A percentile compares a stretch with the other conserved stretches of the same genome.
phyloP scores from a whole-genome alignment of 2,329 filamentous ascomycete genomes.

The Aureobasidium sp. region DNA sequence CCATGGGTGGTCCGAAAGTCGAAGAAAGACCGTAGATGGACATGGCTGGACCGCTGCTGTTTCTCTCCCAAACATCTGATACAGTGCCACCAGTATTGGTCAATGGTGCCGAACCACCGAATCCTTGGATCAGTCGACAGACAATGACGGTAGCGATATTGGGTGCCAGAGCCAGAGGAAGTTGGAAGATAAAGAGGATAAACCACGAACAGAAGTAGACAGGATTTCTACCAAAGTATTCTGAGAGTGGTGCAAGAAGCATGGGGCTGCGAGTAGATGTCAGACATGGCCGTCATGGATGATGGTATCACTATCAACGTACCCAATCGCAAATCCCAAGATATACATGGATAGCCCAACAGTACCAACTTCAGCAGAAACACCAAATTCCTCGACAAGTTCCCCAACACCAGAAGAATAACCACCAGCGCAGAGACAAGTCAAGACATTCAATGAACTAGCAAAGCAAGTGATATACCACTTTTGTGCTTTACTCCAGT shows the following conservation, averaged over 20 bases:
- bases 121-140: constrained; percentile 34
- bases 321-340: constrained; percentile 31
- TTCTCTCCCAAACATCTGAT: constrained; percentile 38
- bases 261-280: constrained; percentile 24
- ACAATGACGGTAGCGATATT: constrained; percentile 30
- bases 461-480: constrained; percentile 49
- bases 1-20: constrained; percentile 40
- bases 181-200: constrained; percentile 35
- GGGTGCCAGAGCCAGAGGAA: constrained; percentile 25
- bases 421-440: constrained; percentile 22
- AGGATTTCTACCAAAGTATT: constrained; percentile 40
- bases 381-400: constrained; percentile 28
- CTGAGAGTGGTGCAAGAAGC: constrained; percentile 38
- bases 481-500: constrained; percentile 43
- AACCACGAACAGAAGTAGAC: constrained; percentile 38
- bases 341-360: constrained; percentile 38
- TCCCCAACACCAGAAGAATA: constrained; percentile 21
- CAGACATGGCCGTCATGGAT: background rate
- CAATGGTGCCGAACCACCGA: constrained; percentile 37
- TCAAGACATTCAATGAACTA: constrained; percentile 37
- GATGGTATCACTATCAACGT: background rate
- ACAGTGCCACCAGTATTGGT: constrained; percentile 38
- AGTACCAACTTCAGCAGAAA: constrained; percentile 34
- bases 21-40: constrained; percentile 40
- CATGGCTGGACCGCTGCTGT: constrained; percentile 37